Evolutionary conservation across 805 yeast genomes (phyloP).

Genomic region (Candida silvicultrix): DNA sequence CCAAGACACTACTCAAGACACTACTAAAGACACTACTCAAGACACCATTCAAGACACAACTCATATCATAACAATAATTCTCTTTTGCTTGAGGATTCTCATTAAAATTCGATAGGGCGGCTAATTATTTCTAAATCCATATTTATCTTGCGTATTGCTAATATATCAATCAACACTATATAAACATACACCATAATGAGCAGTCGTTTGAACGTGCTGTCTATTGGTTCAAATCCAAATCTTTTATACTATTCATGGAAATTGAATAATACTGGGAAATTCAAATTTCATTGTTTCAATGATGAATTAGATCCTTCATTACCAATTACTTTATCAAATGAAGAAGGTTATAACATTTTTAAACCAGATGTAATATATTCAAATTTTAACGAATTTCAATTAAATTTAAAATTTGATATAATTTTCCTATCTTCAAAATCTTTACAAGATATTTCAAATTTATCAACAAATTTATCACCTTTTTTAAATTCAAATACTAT

Average conservation of each 20-base stretch:
- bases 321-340: constrained; percentile 18
- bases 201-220: constrained; percentile 23
- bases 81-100: too few relatives aligned
- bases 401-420: constrained; percentile 30
- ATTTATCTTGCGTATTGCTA: too few relatives aligned
- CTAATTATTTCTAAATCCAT: too few relatives aligned
- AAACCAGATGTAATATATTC: constrained; percentile 6
- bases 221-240: constrained; percentile 53
- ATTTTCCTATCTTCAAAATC: constrained; percentile 42
- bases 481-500: constrained; percentile 39
- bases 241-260: constrained; percentile 56
- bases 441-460: constrained; percentile 42
- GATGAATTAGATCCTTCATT: constrained; percentile 10
- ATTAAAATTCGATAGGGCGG: too few relatives aligned
- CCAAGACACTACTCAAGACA: too few relatives aligned
- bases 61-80: too few relatives aligned
- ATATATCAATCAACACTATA: too few relatives aligned
- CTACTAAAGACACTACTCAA: too few relatives aligned
- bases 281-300: constrained; percentile 36
- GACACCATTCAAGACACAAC: too few relatives aligned
- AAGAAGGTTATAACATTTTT: constrained; percentile 28
- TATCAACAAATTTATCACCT: constrained; percentile 31
- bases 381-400: constrained; percentile 7
- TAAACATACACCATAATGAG: too few relatives aligned
- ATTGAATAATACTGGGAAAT: constrained; percentile 37